A percentile compares a stretch with the other conserved stretches of the same genome.
These are phyloP conservation scores for Phyllosticta citriasiana DNA, from an alignment of 2,329 filamentous ascomycete genomes.

Conservation along the genomic window DNA sequence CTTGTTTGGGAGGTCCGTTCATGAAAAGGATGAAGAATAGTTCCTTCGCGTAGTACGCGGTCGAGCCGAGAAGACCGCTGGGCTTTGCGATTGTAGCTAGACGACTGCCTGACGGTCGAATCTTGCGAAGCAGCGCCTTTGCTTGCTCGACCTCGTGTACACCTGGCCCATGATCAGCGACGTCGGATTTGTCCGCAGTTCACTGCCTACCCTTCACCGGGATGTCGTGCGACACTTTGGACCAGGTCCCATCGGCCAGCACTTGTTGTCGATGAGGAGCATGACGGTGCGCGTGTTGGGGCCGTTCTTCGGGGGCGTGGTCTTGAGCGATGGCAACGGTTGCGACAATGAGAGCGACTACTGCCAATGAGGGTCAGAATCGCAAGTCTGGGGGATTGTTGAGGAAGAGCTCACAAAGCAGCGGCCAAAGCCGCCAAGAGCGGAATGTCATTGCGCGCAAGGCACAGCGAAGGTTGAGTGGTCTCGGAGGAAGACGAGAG, in stretches of 20 bases:
- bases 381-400: background rate
- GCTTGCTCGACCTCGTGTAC: slow-evolving; percentile 29
- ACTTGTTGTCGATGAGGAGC: background rate
- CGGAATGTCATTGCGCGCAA: slow-evolving; percentile 5
- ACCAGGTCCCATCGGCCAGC: slow-evolving; percentile 2
- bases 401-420: slow-evolving; percentile 5
- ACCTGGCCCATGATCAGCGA: slow-evolving; percentile 13
- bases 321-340: slow-evolving; percentile 18
- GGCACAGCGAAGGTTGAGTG: background rate
- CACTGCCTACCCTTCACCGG: background rate
- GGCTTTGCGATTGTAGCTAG: slow-evolving; percentile 39
- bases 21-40: slow-evolving; percentile 55
- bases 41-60: slow-evolving; percentile 52
- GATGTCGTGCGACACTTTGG: slow-evolving; percentile 1
- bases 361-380: slow-evolving; percentile 14
- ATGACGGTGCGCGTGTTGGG: background rate
- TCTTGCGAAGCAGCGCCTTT: slow-evolving; percentile 29
- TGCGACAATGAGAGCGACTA: slow-evolving; percentile 22
- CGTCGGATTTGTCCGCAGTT: background rate
- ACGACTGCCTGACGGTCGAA: slow-evolving; percentile 30
- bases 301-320: slow-evolving; percentile 5
- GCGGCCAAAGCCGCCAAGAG: slow-evolving; percentile 10
- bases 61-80: slow-evolving; percentile 47
- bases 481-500: background rate
- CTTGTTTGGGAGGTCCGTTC: slow-evolving; percentile 45